Evolutionary conservation across 2,329 filamentous ascomycete species (phyloP), one percentile per base, ranked within the genome.

Genomic region (Neonectria neomacrospora): DNA sequence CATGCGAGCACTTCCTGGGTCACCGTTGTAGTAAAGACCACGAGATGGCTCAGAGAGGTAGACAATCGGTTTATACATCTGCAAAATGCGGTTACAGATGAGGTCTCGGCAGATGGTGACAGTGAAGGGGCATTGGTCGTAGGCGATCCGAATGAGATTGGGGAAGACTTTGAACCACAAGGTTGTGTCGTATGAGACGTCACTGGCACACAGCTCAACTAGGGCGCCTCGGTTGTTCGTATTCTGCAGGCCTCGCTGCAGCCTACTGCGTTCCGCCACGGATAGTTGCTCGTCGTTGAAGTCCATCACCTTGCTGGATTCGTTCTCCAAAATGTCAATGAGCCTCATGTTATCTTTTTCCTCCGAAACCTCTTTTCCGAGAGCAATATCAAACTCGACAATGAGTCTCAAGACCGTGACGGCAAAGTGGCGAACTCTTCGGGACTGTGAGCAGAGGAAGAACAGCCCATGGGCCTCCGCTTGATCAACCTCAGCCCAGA

Each of bases 161-260:
- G 96, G 96, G 73, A 99, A 99, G 18, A 98, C 91, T 75, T 98
- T 99, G 80, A 96, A 96, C 96, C 96, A 99, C 12, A 99, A 81
- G 0, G 94, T 97, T 3, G 93, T 91, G 75, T 99, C 96, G 73
- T 98, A 97, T 1, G 94, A 93, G 26, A 96, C 89, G 71, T 98
- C 96, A 79, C 96, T 98, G 70, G 93, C 95, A 79, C 96, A 98
- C 23, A 99, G 86, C 75, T 98, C 95, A 34, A 98, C 91, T 18
- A 99, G 82, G 3, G 93, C 95, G 66, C 93, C 94, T 71, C 94
- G 90, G 48, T 90, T 90, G 70, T 93, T 93, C 74, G 89, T 92
- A 75, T 91, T 93, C 70, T 94, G 90, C 77, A 97, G 90, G 9
- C 95, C 95, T 66, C 96, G 90, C 74, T 98, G 94, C 41, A 99